Evolutionary conservation across 257 asterid genomes (phyloP), one percentile per base, ranked within the genome.

Genomic region (Jacaranda mimosifolia): DNA sequence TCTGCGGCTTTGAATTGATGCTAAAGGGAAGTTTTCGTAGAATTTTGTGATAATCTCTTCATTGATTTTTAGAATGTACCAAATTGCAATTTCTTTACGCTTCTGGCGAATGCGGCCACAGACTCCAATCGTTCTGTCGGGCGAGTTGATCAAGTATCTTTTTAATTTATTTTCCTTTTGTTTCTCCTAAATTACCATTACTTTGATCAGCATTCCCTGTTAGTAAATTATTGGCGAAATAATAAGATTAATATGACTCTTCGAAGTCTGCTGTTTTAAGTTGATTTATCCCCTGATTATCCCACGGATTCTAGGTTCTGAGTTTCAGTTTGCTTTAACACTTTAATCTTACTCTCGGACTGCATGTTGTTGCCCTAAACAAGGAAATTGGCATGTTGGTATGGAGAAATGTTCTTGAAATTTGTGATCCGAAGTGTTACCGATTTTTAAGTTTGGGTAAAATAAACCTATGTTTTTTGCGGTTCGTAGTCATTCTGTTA

Each of bases 41-140:
- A 55, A 52, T 12, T 17, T 70, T 72, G 18, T 81, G 72, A 3
- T 60, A 67, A 66, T 49, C 52, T 10, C 4, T 6, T 68, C 59
- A 39, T 81, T 66, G 62, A 40, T 52, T 68, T 63, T 45, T 10
- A 49, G 56, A 57, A 53, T 65, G 57, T 18, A 51, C 77, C 72
- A 18, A 66, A 49, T 49, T 65, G 39, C 42, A 43, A 8, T n/a
- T 62, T 40, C 58, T 36, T 21, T 60, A 9, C 48, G 52, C 46
- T 70, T 63, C 60, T 18, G 58, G 72, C 21, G 17, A 52, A 52
- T 10, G 43, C 65, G 32, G 65, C 58, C 42, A 15, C 13, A 65
- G 65, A 62, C 7, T 73, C 18, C 6, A 15, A 32, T 56, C 11
- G 7, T 13, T 57, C 32, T 5, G 49, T 35, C 6, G 1, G 39